Conservation (phyloP, 257 asterid species). For the Ilex aquifolium region DNA sequence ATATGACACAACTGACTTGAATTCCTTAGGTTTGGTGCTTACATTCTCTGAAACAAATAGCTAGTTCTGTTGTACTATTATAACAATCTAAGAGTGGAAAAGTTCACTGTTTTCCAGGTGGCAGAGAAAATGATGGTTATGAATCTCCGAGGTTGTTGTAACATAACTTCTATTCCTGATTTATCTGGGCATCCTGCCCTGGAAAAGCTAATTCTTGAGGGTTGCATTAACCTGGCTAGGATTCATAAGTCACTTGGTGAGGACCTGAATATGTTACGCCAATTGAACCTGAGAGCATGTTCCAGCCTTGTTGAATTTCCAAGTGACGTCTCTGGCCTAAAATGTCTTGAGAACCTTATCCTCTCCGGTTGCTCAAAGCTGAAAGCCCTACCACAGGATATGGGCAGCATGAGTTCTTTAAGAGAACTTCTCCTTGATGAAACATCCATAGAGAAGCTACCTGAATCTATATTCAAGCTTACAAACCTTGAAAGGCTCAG, state of each 20-base stretch:
- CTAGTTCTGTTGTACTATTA: no score
- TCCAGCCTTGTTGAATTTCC: constrained; percentile 19
- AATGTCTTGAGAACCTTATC: constrained; percentile 23
- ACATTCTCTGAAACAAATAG: no score
- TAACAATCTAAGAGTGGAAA: no score
- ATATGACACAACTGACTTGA: no score
- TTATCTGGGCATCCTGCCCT: constrained; percentile 18
- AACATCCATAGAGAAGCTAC: constrained; percentile 17
- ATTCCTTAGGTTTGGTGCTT: no score
- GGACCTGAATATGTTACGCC: constrained; percentile 12
- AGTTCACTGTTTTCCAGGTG: constrained; percentile 8
- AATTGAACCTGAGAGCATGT: constrained; percentile 25
- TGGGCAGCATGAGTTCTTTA: constrained; percentile 24
- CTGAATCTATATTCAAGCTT: constrained; percentile 17
- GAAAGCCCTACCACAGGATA: constrained; percentile 18
- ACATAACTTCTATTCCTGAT: constrained; percentile 22
- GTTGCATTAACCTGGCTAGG: constrained; percentile 11
- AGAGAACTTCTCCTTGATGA: constrained; percentile 17
- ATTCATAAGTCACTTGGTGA: constrained; percentile 24
- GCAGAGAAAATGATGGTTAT: constrained; percentile 21
- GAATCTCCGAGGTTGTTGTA: constrained; percentile 17
- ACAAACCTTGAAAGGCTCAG: constrained; percentile 22
- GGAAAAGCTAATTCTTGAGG: constrained; percentile 24
- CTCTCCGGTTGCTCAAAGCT: constrained; percentile 28
- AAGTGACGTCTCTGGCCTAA: constrained; percentile 28